phyloP scores from a whole-genome alignment of 371 early-diverging fungal genomes.

The Mucor sp. region DNA sequence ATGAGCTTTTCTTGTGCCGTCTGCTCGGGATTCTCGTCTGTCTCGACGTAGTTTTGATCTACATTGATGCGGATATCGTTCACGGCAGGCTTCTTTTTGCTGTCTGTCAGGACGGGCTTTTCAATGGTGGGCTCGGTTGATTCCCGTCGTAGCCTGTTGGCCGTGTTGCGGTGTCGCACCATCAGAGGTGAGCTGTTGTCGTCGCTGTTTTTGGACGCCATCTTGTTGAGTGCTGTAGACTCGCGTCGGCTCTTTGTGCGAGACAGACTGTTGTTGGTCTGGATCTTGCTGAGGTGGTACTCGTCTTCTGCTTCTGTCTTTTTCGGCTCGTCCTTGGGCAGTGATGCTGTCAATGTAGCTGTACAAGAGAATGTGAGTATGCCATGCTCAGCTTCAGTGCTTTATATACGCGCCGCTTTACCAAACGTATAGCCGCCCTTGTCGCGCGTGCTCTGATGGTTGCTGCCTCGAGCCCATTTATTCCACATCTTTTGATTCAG shows the following conservation, averaged over 20 bases:
- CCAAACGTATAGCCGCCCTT: constrained; percentile 45
- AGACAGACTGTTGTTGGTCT: constrained; percentile 24
- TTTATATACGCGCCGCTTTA: neutral
- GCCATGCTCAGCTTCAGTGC: neutral
- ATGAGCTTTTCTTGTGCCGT: neutral
- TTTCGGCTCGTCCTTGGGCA: constrained; percentile 29
- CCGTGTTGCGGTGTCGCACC: constrained; percentile 2
- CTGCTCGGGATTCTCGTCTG: neutral
- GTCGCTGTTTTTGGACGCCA: neutral
- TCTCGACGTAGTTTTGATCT: constrained; percentile 1
- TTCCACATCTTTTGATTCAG: constrained; percentile 58
- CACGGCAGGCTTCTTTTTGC: neutral
- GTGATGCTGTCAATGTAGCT: constrained; percentile 27
- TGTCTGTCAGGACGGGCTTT: neutral
- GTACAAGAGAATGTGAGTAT: neutral
- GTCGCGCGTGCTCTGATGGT: constrained; percentile 46
- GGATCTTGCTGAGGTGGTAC: constrained; percentile 29
- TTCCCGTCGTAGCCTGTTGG: neutral
- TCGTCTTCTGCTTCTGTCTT: constrained; percentile 35
- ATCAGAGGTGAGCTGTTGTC: constrained; percentile 8
- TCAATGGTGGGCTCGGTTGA: neutral
- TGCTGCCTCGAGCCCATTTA: constrained; percentile 50
- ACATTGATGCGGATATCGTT: constrained; percentile 10
- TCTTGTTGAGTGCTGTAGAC: constrained; percentile 1
- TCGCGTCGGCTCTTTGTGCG: constrained; percentile 18